Base-by-base conservation (phyloP, 148 eudicot genomes). In the Suaeda aralocaspica region DNA sequence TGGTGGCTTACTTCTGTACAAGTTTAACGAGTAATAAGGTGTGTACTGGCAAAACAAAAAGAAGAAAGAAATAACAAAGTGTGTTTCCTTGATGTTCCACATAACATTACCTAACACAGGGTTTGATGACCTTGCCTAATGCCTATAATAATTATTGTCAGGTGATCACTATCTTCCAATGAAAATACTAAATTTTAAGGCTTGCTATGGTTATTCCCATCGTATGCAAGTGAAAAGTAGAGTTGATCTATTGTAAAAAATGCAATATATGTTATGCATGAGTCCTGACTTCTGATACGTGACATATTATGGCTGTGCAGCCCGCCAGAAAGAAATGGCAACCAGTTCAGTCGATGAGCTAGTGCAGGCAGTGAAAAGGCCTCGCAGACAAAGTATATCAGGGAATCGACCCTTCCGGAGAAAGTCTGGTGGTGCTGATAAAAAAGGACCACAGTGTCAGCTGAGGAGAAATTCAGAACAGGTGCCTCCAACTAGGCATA, bases 251-350 rank as follows among this genome's bases (percentile, higher is more conserved):
- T 1, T 46, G 52, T 10, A 31, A 8, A 45, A 30, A 57, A 52
- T 39, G 61, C 36, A 45, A 11, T 26, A 26, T n/a, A 44, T 69
- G 49, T 70, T 19, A 45, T 64, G 58, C n/a, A 61, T 60, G n/a
- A 58, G 36, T 29, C 33, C 14, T 71, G 68, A 58, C 45, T 29
- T 33, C 22, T 71, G 68, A 48, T 57, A 39, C 25, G 33, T 74
- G 7, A 28, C 36, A 45, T 31, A 15, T 46, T n/a, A 33, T 31
- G 14, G 30, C 4, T 66, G 33, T 31, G 74, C 79, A 95, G 97
- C 96, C 26, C 91, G 99, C 64, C 97, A 91, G 84, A 95, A 89
- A 75, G 99, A 95, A n/a, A 80, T 78, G 82, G 97, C 97, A 8
- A 51, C 75, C 31, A 85, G 72, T 76, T 83, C 93, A 56, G 96